Conservation (phyloP, 108 stramenopile species). For the Stephanodiscus minutulus region DNA sequence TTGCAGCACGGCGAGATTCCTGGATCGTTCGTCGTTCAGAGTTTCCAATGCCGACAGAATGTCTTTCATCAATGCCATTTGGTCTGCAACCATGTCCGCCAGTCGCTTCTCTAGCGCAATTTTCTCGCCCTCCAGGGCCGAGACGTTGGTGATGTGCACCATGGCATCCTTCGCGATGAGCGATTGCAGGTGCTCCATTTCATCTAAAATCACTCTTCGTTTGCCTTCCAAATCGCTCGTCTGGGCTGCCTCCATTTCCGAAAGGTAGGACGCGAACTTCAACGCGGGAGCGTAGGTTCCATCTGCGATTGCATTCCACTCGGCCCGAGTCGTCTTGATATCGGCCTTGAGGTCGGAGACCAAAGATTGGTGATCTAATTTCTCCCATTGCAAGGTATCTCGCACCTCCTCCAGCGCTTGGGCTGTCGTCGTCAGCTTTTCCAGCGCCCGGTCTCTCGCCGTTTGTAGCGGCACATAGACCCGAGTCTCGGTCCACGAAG, state of each 20-base stretch:
- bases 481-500: background rate
- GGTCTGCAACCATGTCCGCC: background rate
- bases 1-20: conserved; percentile 1
- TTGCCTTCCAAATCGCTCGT: background rate
- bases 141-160: conserved; percentile 13
- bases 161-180: conserved; percentile 7
- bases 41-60: conserved; percentile 1
- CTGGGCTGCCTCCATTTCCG: background rate
- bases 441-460: conserved; percentile 9
- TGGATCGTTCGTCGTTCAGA: conserved; percentile 12
- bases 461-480: background rate
- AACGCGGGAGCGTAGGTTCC: conserved; percentile 11
- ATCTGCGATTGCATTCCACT: conserved; percentile 10
- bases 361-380: conserved; percentile 13
- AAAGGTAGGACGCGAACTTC: background rate
- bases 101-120: background rate
- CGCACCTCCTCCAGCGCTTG: conserved; percentile 17
- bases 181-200: conserved; percentile 16
- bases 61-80: background rate
- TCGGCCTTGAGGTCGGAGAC: conserved; percentile 14
- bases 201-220: conserved; percentile 5
- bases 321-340: conserved; percentile 18
- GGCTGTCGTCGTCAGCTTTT: conserved; percentile 7
- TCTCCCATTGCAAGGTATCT: conserved; percentile 6
- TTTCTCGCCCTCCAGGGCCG: conserved; percentile 9